Evolutionary conservation across 148 eudicot genomes (phyloP), one percentile per base, ranked within the genome.

Genomic region (Vaccinium corymbosum): DNA sequence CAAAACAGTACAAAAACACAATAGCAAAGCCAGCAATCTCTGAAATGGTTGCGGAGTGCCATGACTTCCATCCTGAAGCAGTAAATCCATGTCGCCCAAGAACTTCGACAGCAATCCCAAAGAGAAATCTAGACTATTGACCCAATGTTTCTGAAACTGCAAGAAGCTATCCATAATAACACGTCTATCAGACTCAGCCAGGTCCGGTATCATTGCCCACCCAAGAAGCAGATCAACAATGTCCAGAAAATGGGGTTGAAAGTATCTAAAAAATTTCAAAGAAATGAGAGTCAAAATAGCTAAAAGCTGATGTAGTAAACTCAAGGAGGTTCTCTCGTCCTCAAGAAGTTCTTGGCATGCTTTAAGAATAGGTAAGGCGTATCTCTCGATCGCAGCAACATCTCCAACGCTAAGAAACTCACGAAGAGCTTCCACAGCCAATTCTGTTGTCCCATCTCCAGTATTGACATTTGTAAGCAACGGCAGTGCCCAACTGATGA

Each of bases 71-170:
- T 97, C 99, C 90, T 93, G 93, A 79, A 97, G 97, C 76, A 94
- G 86, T 77, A 89, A 90, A 85, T 97, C 98, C 99, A 97, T 94
- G 87, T 97, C 99, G 49, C 93, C 99, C 88, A 97, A 89, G 87
- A 97, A 94, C 88, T 97, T 97, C 14, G 93, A 88, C 80, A 97
- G 82, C 89, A 97, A 84, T 57, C 96, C 91, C 86, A 97, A 83
- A 42, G 99, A 95, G 85, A 97, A 97, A 80, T 93, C 96, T 82
- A 94, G 85, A 87, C 92, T 93, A 84, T 84, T 88, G 78, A 95
- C 96, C 99, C 99, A 97, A 82, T 97, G 94, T 86, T 97, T 97
- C 90, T 95, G 99, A 88, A 97, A 95, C 78, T 95, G 99, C 90
- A 97, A 88, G 88, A 97, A 97, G 86, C 92, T 93, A 85, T 89